Base-by-base conservation (phyloP, 1,139 yeast genomes). In the Hemisphaericaspora xylanilytica region DNA sequence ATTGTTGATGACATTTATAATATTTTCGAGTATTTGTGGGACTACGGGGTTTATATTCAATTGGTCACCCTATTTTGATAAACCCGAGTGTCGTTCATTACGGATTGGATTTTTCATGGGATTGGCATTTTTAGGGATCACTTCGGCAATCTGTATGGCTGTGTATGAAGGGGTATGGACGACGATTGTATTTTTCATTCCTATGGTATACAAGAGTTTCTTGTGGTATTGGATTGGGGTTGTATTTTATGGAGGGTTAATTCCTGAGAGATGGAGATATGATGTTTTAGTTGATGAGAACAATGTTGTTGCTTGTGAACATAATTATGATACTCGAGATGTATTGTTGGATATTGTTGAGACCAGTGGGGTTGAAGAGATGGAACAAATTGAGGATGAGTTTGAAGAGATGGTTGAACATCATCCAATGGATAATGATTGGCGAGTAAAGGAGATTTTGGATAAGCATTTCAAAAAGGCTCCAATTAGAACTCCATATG, bases 41-140 rank as follows among this genome's bases (percentile, higher is more conserved):
- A 43, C 72, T 7, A 61, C 79, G 7, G 97, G 97, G 1, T 78
- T 88, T 29, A 59, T 73, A 17, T 80, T 92, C 65, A 88, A 94
- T 44, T 92, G 97, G 96, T 80, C 89, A 17, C 92, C 96, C 2
- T 75, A 73, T 51, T 92, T 92, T 58, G 97, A 92, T 61, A 73
- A 76, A 42, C 95, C 96, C 2, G 95, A 87, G 53, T 80, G 89
- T 48, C 73, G 96, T 46, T 78, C 83, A 8, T 66, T 87, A 43
- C 73, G 97, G 50, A 86, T 92, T 40, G 73, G 80, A n/a, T 90
- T 92, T 50, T 92, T 88, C 58, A 72, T 88, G 34, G 77, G 90
- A 4, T 73, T 92, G 45, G 90, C 97, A 0, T 74, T 76, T 3
- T 70, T 88, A 39, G 97, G 97, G 3, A 70, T 74, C 4, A 59